Evolutionary conservation across 2,329 filamentous ascomycete genomes (phyloP), one percentile per base, ranked within the genome.

Genomic region (Fusarium pilosicola): DNA sequence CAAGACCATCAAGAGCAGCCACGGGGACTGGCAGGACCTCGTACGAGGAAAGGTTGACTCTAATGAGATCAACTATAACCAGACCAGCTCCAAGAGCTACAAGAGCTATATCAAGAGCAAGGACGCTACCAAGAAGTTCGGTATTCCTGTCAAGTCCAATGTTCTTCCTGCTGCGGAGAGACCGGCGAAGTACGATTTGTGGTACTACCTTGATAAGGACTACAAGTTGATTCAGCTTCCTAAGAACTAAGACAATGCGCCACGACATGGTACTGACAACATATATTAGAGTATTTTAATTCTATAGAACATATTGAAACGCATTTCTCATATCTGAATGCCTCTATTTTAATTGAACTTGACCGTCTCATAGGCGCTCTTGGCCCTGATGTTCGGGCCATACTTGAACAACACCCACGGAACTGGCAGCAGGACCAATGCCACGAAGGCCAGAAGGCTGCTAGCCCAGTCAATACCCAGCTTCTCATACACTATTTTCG

Each of bases 331-430:
- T 51, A 51, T 11, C 12, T 24, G 3, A 5, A 18, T 51, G 0
- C 17, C 22, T 51, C 17, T 24, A 10, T 6, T 18, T 49, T 15
- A 68, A 38, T 20, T 49, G 17, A 69, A 70, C 1, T 69, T 18
- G 4, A 70, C 51, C 1, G 66, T 69, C 41, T 69, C 66, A 22
- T 69, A 69, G 7, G 66, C 73, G 26, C 76, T 77, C 60, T 64
- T 76, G 1, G 70, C 72, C 20, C 76, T 68, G 5, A 77, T 74
- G 2, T 10, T 34, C 1, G 83, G 81, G 0, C 88, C 88, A 41
- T 79, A 88, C 59, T 82, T 85, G 78, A 86, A 89, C 20, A 90
- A 78, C 0, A 87, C 80, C 84, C 86, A 89, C 0, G 88, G 88
- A 24, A 89, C 82, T 0, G 87, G 87, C 62, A 88, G 74, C 62